Evolutionary conservation across 495 filamentous ascomycete genomes (phyloP).

Genomic region (Gamarada debralockiae): DNA sequence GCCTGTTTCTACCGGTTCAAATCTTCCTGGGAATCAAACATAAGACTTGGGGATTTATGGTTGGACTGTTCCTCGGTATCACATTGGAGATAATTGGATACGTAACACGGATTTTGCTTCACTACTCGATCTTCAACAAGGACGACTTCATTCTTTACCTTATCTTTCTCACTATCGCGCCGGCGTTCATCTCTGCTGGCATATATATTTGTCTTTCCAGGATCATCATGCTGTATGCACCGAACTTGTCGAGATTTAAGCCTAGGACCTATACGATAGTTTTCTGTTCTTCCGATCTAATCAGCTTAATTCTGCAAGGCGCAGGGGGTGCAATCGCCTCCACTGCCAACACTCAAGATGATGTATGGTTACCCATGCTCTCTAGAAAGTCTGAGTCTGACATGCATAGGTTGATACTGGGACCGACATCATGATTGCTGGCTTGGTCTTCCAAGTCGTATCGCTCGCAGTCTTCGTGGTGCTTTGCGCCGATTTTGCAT

Average conservation of each 20-base stretch:
- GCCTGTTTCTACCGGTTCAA: conserved; percentile 18
- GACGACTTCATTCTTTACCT: conserved; percentile 30
- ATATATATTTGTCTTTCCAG: conserved; percentile 53
- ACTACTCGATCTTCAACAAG: conserved; percentile 36
- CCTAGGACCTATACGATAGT: conserved; percentile 43
- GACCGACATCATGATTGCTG: conserved; percentile 9
- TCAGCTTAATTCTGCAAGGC: conserved; percentile 49
- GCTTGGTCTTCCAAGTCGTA: conserved; percentile 5
- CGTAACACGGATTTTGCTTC: conserved; percentile 32
- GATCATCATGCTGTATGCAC: conserved; percentile 43
- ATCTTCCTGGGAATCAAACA: conserved; percentile 12
- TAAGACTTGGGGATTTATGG: conserved; percentile 32
- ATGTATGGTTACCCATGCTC: not conserved
- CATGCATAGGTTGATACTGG: not conserved
- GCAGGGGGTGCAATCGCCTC: conserved; percentile 42
- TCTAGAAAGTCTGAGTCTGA: conserved; percentile 22
- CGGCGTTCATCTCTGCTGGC: conserved; percentile 49
- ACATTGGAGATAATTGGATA: conserved; percentile 39
- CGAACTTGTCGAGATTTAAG: conserved; percentile 36
- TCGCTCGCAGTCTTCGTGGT: conserved; percentile 42
- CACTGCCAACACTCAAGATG: conserved; percentile 1
- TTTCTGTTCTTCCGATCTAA: conserved; percentile 48
- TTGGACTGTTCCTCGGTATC: conserved; percentile 32
- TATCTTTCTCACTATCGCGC: conserved; percentile 48
- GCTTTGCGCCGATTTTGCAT: conserved; percentile 37